Conservation (phyloP, 2,329 filamentous ascomycete species). For the Arthrobotrys pseudoclavata region DNA sequence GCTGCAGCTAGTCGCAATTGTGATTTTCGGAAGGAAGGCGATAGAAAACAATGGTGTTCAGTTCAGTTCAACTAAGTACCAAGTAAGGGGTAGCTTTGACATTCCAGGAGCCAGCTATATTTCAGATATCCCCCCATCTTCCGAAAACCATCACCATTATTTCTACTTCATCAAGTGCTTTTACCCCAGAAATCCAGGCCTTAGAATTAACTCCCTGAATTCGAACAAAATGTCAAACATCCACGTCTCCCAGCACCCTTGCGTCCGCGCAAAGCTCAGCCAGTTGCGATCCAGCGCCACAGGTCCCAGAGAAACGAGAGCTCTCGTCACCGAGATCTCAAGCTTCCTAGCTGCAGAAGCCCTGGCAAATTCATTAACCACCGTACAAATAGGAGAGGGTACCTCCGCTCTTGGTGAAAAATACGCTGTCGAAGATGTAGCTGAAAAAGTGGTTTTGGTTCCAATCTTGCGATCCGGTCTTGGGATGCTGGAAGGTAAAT, state of each 20-base stretch:
- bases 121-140: neutral
- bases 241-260: conserved; percentile 87
- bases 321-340: conserved; percentile 86
- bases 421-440: conserved; percentile 62
- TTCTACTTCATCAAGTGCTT: conserved; percentile 62
- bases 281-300: conserved; percentile 83
- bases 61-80: neutral
- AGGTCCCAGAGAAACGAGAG: conserved; percentile 80
- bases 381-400: conserved; percentile 76
- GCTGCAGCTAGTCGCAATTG: conserved; percentile 19
- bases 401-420: conserved; percentile 77
- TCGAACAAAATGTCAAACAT: conserved; percentile 68
- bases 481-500: conserved; percentile 86
- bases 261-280: conserved; percentile 87
- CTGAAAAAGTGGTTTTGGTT: conserved; percentile 81
- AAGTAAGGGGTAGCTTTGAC: conserved; percentile 34
- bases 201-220: neutral
- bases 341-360: conserved; percentile 87
- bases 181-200: neutral
- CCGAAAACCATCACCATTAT: conserved; percentile 25
- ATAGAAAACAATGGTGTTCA: conserved; percentile 23
- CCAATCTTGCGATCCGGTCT: conserved; percentile 93
- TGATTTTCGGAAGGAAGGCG: conserved; percentile 24
- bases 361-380: conserved; percentile 74
- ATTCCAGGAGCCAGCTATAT: conserved; percentile 17